Base-by-base conservation (phyloP, 179 eudicot genomes). In the Camellia oleifera region DNA sequence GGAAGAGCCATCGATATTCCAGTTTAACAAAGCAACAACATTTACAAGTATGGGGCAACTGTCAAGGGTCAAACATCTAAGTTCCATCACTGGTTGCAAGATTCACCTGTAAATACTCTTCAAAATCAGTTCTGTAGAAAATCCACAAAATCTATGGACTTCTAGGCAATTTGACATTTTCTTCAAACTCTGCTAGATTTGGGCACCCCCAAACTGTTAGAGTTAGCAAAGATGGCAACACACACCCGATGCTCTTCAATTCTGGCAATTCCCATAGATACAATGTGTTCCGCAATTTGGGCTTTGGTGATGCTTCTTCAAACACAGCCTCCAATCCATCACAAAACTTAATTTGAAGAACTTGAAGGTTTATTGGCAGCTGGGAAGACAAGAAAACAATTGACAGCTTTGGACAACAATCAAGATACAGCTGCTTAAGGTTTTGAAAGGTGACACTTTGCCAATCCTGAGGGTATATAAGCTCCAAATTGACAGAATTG, bases 391-490 rank as follows among this genome's bases (percentile, higher is more conserved):
- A 61, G 44, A 82, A 8, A 62, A 78, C 15, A 44, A 14, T 20
- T 6, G 44, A 23, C 3, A 64, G 13, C 1, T 50, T 26, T 18
- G 87, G 82, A 69, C 84, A 84, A 72, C 50, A 71, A 7, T 81
- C 84, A 5, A 84, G 23, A 58, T 72, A 76, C 18, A 84, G 74
- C 65, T 74, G 58, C 66, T 76, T 80, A 15, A 84, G 84, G 76
- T 63, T 79, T n/a, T 72, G 18, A 58, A 82, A 61, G 14, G 52
- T 42, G 18, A 3, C 52, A 23, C 48, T 15, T 20, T 66, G 80
- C 64, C 45, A 42, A 13, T 61, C 70, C 44, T 57, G 73, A 10
- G 46, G 9, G 32, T 42, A 76, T n/a, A 81, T 40, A 2, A 26
- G 18, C 75, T 42, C 9, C 61, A 82, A 46, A 5, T 50, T 72